These are phyloP conservation scores for Sclerotinia borealis DNA, from an alignment of 2,329 filamentous ascomycete genomes.

Conservation along the genomic window DNA sequence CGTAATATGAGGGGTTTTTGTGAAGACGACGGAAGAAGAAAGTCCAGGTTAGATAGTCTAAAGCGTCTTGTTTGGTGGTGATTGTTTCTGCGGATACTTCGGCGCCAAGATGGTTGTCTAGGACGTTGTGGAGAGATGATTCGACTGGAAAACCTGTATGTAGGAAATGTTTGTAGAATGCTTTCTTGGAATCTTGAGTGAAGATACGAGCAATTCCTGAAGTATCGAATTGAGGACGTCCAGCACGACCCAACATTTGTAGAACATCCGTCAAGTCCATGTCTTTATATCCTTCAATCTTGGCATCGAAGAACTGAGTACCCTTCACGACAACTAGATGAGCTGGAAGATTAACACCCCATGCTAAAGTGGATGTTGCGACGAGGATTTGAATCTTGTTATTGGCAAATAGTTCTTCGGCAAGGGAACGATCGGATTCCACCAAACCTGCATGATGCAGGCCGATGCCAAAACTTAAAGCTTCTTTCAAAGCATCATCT, in stretches of 20 bases:
- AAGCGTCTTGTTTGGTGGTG: constrained; percentile 87
- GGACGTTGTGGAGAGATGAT: constrained; percentile 88
- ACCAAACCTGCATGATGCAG: constrained; percentile 95
- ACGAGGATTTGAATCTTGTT: constrained; percentile 98
- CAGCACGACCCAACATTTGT: constrained; percentile 95
- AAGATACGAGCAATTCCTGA: constrained; percentile 96
- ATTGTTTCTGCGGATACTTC: constrained; percentile 93
- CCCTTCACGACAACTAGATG: constrained; percentile 97
- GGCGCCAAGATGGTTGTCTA: constrained; percentile 94
- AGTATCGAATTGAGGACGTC: constrained; percentile 91
- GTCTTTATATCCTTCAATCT: constrained; percentile 94
- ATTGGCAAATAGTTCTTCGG: constrained; percentile 91
- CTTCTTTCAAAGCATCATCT: constrained; percentile 85
- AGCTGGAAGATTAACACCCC: constrained; percentile 96
- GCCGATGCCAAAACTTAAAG: constrained; percentile 95
- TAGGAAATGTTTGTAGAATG: constrained; percentile 98
- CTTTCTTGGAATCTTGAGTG: constrained; percentile 95
- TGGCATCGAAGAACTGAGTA: constrained; percentile 96
- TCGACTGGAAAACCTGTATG: constrained; percentile 98
- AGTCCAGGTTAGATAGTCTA: constrained; percentile 98
- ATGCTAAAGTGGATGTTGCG: constrained; percentile 82
- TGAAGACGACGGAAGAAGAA: constrained; percentile 97
- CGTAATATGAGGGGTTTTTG: constrained; percentile 98
- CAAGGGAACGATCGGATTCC: constrained; percentile 83
- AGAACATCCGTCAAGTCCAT: constrained; percentile 98